phyloP scores from a whole-genome alignment of 192 early-diverging fungal species.

The Spinellus fusiger region DNA sequence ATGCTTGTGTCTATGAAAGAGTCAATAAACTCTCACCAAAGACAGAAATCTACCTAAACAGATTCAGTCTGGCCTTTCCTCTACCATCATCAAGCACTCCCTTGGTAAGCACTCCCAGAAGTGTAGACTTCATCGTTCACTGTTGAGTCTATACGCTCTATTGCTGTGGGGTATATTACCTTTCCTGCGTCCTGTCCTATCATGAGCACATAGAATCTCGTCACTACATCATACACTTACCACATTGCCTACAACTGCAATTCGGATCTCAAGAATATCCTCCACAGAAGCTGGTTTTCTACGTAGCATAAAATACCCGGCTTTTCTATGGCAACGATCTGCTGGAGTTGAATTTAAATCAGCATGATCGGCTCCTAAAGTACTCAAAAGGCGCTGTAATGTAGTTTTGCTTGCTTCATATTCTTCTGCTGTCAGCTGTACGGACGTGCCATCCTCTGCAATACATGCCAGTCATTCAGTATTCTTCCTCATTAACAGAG shows the following conservation, averaged over 20 bases:
- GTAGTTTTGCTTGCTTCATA: constrained; percentile 36
- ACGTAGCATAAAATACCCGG: constrained; percentile 62
- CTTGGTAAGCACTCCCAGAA: constrained; percentile 88
- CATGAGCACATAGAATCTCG: not conserved
- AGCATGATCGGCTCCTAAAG: constrained; percentile 40
- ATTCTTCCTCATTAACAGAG: not conserved
- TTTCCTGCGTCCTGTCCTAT: constrained; percentile 62
- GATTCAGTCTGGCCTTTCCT: constrained; percentile 82
- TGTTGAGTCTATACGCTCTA: not conserved
- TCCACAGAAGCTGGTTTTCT: constrained; percentile 68
- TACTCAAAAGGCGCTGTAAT: constrained; percentile 29
- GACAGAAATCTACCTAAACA: constrained; percentile 52
- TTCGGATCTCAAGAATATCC: constrained; percentile 76
- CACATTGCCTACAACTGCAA: constrained; percentile 90
- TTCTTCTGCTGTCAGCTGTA: constrained; percentile 55
- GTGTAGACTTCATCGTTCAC: constrained; percentile 50
- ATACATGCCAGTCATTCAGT: not conserved
- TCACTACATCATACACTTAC: constrained; percentile 39
- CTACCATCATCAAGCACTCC: constrained; percentile 88
- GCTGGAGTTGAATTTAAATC: constrained; percentile 35
- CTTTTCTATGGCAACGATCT: constrained; percentile 14
- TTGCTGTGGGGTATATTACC: constrained; percentile 15
- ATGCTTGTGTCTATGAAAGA: constrained; percentile 69
- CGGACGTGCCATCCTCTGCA: constrained; percentile 63
- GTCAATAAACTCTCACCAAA: not conserved